Conservation (phyloP, 2,329 filamentous ascomycete species). For the Aphanocladium album region DNA sequence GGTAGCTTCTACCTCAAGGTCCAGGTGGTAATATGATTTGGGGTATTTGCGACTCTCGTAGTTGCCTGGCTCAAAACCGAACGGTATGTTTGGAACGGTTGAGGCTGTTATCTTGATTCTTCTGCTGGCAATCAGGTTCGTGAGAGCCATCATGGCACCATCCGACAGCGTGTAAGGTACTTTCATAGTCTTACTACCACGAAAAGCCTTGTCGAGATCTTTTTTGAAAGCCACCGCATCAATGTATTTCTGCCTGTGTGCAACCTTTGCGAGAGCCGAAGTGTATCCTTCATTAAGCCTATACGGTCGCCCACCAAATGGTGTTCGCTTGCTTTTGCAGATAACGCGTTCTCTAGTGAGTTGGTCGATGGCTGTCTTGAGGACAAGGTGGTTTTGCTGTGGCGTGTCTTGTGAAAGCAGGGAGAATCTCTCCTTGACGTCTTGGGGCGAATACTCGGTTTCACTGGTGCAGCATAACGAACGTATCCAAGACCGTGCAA, state of each 20-base stretch:
- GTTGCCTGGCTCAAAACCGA: constrained; percentile 65
- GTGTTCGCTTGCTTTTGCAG: constrained; percentile 54
- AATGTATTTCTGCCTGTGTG: constrained; percentile 49
- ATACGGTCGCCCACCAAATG: constrained; percentile 56
- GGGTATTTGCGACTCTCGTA: constrained; percentile 67
- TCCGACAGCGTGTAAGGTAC: constrained; percentile 57
- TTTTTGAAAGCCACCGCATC: constrained; percentile 57
- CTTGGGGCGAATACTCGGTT: constrained; percentile 41
- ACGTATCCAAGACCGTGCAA: constrained; percentile 56
- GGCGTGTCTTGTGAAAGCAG: constrained; percentile 40
- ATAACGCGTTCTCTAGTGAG: constrained; percentile 50
- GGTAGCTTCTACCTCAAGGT: constrained; percentile 55
- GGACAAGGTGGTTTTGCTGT: constrained; percentile 36
- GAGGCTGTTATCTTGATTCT: constrained; percentile 49
- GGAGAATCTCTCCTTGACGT: constrained; percentile 47
- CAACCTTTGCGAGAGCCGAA: constrained; percentile 51
- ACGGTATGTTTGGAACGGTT: constrained; percentile 57
- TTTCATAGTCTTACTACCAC: constrained; percentile 33
- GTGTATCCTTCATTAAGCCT: constrained; percentile 56
- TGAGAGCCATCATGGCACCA: constrained; percentile 60
- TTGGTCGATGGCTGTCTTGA: constrained; percentile 44
- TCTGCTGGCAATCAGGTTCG: constrained; percentile 58
- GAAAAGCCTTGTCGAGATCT: constrained; percentile 53
- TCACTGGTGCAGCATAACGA: constrained; percentile 52
- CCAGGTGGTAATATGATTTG: constrained; percentile 60